Base-by-base conservation (phyloP, 495 filamentous ascomycete species). In the Amorphotheca resinae region DNA sequence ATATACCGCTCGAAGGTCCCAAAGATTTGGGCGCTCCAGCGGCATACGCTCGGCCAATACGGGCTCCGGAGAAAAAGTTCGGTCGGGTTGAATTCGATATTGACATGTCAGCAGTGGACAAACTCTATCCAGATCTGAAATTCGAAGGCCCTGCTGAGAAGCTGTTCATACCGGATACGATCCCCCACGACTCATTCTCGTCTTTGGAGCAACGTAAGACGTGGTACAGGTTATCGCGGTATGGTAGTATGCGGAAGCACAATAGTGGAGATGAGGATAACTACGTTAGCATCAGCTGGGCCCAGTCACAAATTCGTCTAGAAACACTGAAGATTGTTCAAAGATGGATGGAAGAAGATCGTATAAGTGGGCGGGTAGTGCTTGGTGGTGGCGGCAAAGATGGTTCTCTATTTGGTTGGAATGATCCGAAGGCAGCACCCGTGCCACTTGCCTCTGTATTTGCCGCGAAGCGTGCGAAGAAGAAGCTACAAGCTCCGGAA, bases 181-280 rank as follows among this genome's bases (percentile, higher is more conserved):
- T 49, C 14, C 31, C 46, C 11, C 33, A 51, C 36, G 64, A 77
- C 53, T 69, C 58, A 30, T 72, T 75, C 40, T 57, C 58, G 12
- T 57, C 67, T 12, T 66, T 65, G 1, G 67, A 68, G n/a, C 63
- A 75, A 44, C 70, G 76, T 33, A 79, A 74, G 51, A 65, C 64
- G 4, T 80, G 76, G 76, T 80, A 80, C 46, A 71, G 75, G 18
- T 55, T 79, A 4, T 76, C 75, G 12, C 64, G 74, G 7, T 64
- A 62, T 38, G 73, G 71, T 9, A 73, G 73, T 0, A 69, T 69
- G 47, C 59, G 71, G 17, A 72, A 70, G 38, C 65, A 75, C 44
- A 65, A 75, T 38, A 64, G 52, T 6, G 73, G 65, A 12, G 70
- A 73, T 37, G 72, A 74, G 26, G 71, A 74, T 9, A 69, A 70